phyloP scores from a whole-genome alignment of 345 rosid species.

The Populus deltoides region DNA sequence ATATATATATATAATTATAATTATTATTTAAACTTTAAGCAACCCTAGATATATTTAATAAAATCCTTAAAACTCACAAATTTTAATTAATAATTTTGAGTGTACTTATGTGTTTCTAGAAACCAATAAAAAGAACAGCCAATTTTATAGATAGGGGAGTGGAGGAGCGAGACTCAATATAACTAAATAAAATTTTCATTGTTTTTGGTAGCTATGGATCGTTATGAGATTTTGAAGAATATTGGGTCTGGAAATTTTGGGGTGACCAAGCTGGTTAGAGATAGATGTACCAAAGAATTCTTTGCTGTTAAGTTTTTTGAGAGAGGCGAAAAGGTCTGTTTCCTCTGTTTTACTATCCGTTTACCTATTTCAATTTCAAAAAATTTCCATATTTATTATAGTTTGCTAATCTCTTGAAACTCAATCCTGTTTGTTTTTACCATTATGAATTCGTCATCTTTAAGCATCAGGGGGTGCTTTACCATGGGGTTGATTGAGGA shows the following conservation, averaged over 20 bases:
- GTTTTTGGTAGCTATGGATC: conserved; percentile 47
- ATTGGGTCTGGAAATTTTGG: conserved; percentile 92
- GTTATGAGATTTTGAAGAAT: conserved; percentile 71
- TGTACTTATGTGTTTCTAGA: too few species aligned
- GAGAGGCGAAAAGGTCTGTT: conserved; percentile 72
- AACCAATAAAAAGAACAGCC: not conserved
- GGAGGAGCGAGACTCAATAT: not conserved
- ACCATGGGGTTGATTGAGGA: not conserved
- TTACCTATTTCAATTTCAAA: not conserved
- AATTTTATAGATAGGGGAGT: not conserved
- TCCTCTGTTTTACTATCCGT: not conserved
- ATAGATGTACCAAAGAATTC: conserved; percentile 53
- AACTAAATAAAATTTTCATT: not conserved
- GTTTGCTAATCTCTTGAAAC: not conserved
- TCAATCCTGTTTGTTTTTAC: not conserved
- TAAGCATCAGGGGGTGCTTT: not conserved
- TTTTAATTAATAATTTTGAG: too few species aligned
- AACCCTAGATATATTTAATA: accelerated
- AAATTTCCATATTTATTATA: not conserved
- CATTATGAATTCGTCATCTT: not conserved
- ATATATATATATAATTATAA: too few species aligned
- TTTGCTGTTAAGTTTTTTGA: conserved; percentile 81
- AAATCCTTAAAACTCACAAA: too few species aligned
- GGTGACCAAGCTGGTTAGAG: conserved; percentile 77
- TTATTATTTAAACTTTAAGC: too few species aligned